Base-by-base conservation (phyloP, 805 yeast species). In the Cyberlindnera americana region DNA sequence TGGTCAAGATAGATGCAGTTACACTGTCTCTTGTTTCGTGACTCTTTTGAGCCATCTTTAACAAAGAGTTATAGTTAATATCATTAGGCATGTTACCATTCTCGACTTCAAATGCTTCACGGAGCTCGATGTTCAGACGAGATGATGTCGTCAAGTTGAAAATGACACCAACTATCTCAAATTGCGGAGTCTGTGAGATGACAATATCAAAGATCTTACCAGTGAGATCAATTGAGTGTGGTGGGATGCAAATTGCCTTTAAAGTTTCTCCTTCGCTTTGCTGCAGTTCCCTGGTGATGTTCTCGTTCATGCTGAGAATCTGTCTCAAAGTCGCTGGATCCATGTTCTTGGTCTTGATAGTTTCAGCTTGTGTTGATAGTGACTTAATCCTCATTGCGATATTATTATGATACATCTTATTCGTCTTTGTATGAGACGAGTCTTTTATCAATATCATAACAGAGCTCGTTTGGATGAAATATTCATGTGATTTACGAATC, bases 201-300 rank as follows among this genome's bases (percentile, higher is more conserved):
- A 39, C 35, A 23, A 47, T 44, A 16, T 33, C 35, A 16, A 47
- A 34, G 18, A 47, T 34, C 15, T 26, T n/a, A 17, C 28, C 37
- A 3, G 46, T 33, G 17, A 41, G 27, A 6, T 34, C 43, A 6
- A 41, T 30, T 6, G 43, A 38, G 25, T 41, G 48, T 8, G 43
- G 41, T 23, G 51, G 51, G 29, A 47, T 41, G 26, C 44, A 41
- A 15, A 44, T 35, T 15, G 40, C 40, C 30, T 47, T 47, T 14
- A 47, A 18, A 21, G 23, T 7, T 13, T 12, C 14, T 15, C 23
- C 4, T 19, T 35, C 16, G 4, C 27, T 9, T 9, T 21, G n/a
- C n/a, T n/a, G 15, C 5, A 45, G 38, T 13, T 29, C 44, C 2
- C 32, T 8, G 4, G 19, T 22, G 13, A 42, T 15, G 24, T 46